These are phyloP conservation scores for Xanthoceras sorbifolium DNA, from an alignment of 345 rosid genomes.

Conservation along the genomic window DNA sequence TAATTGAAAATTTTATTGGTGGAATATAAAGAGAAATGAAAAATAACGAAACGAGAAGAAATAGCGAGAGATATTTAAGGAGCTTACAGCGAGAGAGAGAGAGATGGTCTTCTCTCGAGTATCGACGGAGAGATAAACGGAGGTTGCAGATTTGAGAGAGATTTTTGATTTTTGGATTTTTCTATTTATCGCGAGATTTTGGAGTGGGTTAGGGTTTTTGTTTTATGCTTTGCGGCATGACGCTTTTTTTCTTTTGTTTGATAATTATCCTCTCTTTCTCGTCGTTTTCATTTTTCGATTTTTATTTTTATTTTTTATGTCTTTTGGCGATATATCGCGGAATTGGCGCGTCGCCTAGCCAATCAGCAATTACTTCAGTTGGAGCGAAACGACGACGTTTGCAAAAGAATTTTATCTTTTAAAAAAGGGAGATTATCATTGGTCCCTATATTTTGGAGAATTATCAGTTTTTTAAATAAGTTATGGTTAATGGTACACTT, in stretches of 20 bases:
- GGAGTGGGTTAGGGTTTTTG: conserved; percentile 29
- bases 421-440: no score
- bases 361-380: neutral
- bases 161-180: conserved; percentile 6
- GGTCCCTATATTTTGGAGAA: no score
- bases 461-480: no score
- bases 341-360: no score
- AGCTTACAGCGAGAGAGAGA: conserved; percentile 45
- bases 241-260: neutral
- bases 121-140: conserved; percentile 52
- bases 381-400: conserved; percentile 1
- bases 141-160: conserved; percentile 33
- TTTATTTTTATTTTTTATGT: conserved; percentile 11
- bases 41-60: conserved; percentile 13
- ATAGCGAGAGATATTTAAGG: conserved; percentile 35
- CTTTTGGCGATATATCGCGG: conserved; percentile 46
- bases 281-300: conserved; percentile 1
- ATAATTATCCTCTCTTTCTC: conserved; percentile 20
- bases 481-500: no score
- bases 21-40: neutral
- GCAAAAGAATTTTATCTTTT: no score
- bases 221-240: neutral
- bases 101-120: conserved; percentile 31
- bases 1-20: neutral
- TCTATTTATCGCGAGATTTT: conserved; percentile 52